Base-by-base conservation (phyloP, 208 protist genomes). In the Trypanosoma boissoni region DNA sequence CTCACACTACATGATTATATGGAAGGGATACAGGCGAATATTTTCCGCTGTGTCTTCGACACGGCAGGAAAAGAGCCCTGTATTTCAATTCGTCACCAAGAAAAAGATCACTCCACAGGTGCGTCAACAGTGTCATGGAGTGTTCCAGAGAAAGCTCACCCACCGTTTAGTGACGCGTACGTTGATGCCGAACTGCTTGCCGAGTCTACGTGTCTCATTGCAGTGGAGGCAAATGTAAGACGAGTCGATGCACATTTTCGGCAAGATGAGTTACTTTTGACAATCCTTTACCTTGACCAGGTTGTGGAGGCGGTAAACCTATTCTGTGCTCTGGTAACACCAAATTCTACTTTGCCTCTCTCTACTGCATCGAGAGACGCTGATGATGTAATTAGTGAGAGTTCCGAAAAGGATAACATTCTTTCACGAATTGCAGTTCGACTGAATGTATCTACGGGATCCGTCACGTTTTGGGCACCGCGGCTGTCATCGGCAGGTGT, bases 401-500 rank as follows among this genome's bases (percentile, higher is more conserved):
- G 34, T 39, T 6, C 8, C 34, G 6, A 6, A 12, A 12, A 39
- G 6, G 34, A 39, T 16, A 12, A 16, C 8, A 12, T 39, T 12
- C 12, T 16, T 12, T 59, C 57, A 7, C 42, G 56, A 43, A 52
- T 64, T 45, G 42, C 29, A 46, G 31, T 71, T 54, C 55, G 51
- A 37, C 27, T 71, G 41, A 37, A 2, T 31, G 29, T 71, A 14
- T 24, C 51, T 14, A 31, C 58, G 32, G 64, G 45, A n/a, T 26
- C 55, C 2, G 20, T 85, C 20, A 48, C 55, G 16, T 45, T 84
- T 37, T 76, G 76, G 48, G 71, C 82, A 27, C 77, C 82, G 12
- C 74, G 82, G 9, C 76, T 88, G 20, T 88, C 82, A 14, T 78
- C 78, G 24, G 65, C 73, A 55, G 72, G 78, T n/a, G 31, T 65